A percentile compares a stretch with the other conserved stretches of the same genome.
These are phyloP conservation scores for Suillus subalutaceus DNA, from an alignment of 768 basidiomycete genomes.

Conservation along the genomic window DNA sequence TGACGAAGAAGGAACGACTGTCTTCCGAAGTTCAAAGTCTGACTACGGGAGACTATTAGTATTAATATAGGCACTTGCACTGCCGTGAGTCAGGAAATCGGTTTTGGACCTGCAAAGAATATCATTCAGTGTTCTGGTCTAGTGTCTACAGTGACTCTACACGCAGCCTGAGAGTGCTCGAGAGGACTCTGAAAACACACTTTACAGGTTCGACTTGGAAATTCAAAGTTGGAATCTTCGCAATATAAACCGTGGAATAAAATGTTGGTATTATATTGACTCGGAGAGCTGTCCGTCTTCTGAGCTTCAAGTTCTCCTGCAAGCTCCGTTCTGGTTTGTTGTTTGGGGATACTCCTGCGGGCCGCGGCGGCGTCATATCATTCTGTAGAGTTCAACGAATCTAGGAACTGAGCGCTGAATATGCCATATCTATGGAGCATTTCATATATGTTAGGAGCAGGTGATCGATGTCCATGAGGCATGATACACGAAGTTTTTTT, in stretches of 20 bases:
- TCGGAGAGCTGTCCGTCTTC: too few relatives aligned
- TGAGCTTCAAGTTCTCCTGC: not conserved
- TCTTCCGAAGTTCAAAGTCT: too few relatives aligned
- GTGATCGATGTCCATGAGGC: too few relatives aligned
- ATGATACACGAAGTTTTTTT: too few relatives aligned
- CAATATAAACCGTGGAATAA: slow-evolving; percentile 17
- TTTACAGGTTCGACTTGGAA: slow-evolving; percentile 14
- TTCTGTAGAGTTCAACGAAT: not conserved
- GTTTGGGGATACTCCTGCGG: not conserved
- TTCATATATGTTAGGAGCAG: too few relatives aligned
- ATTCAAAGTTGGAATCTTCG: too few relatives aligned
- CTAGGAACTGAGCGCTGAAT: not conserved
- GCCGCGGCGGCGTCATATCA: not conserved
- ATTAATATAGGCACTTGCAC: too few relatives aligned
- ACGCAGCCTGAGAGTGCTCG: not conserved
- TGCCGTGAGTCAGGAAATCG: too few relatives aligned
- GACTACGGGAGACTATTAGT: too few relatives aligned
- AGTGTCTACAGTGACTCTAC: too few relatives aligned
- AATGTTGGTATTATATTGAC: not conserved
- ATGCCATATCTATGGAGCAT: not conserved
- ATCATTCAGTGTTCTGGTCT: not conserved
- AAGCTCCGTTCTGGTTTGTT: not conserved
- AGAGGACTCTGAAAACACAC: not conserved
- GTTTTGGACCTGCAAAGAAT: slow-evolving; percentile 11
- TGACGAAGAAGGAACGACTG: too few relatives aligned